Base-by-base conservation (phyloP, 345 rosid genomes). In the Eucalyptus regnans region DNA sequence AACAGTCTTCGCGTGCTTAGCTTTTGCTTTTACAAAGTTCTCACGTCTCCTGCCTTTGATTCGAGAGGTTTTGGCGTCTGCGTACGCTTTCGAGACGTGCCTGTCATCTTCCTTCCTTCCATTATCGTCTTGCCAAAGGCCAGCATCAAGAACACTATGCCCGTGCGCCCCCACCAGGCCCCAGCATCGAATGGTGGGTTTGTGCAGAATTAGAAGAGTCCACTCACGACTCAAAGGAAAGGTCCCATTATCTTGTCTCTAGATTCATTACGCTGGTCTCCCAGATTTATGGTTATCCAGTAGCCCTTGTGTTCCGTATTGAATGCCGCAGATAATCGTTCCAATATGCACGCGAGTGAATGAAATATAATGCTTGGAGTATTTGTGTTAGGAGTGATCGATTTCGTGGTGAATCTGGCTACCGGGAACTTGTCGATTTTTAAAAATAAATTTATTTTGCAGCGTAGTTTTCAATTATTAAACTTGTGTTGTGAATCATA, bases 381-480 rank as follows among this genome's bases (percentile, higher is more conserved):
- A 33, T 33, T 71, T 37, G 23, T 18, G 81, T 37, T 18, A 10
- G 12, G 46, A 33, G 2, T 33, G 14, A 33, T 71, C 13, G 46
- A 41, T 37, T 10, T 37, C 4, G 0, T 18, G 4, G 7, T 68
- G 22, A 33, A 68, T 33, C 1, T 37, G 23, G 23, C 12, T 8
- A 4, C 1, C 2, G 0, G 43, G 12, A n/a, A 64, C 10, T n/a
- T n/a, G 37, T 64, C 18, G 0, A 9, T 56, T 64, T 64, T 64
- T n/a, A 12, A 7, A 31, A 14, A 13, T 2, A 64, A n/a, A n/a
- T 64, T 64, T n/a, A n/a, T 64, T 7, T 64, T 14, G 18, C 17
- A n/a, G 17, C 9, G 5, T n/a, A 64, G 1, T n/a, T 64, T 64
- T 64, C 10, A 2, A 64, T 64, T 64, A n/a, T n/a, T 14, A 1